Percentiles rank a stretch among this genome's conserved stretches.
These are phyloP conservation scores for Quercus glauca DNA, from an alignment of 306 rosid genomes.

Conservation along the genomic window DNA sequence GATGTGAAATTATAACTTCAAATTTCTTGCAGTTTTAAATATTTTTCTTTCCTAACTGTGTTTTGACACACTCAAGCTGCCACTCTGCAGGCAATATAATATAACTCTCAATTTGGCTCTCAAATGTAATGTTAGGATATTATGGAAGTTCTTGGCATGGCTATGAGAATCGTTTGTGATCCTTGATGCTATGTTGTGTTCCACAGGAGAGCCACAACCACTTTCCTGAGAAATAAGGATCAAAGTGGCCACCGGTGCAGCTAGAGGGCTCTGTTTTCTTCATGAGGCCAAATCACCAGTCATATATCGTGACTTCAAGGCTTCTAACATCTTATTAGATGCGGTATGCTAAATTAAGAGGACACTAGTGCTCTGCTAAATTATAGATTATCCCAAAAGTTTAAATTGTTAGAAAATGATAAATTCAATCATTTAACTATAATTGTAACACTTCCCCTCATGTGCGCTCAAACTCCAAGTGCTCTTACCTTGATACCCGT, in stretches of 20 bases:
- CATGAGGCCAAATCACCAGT: slow-evolving; percentile 89
- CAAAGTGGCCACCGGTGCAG: slow-evolving; percentile 93
- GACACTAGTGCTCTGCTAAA: not conserved
- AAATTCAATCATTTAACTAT: too few species aligned
- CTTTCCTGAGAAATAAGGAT: slow-evolving; percentile 80
- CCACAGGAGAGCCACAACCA: slow-evolving; percentile 85
- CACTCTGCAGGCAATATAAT: too few species aligned
- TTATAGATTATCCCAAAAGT: too few species aligned
- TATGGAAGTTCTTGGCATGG: slow-evolving; percentile 1
- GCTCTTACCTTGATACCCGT: too few species aligned
- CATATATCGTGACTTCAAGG: slow-evolving; percentile 95
- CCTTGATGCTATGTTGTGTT: slow-evolving; percentile 10
- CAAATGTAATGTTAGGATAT: not conserved
- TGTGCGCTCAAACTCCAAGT: too few species aligned
- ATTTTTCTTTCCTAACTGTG: not conserved
- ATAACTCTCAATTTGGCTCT: not conserved
- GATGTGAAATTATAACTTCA: not conserved
- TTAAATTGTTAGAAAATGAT: too few species aligned
- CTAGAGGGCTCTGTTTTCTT: slow-evolving; percentile 90
- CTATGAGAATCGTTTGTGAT: slow-evolving; percentile 1
- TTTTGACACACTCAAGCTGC: too few species aligned
- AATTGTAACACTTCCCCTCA: too few species aligned
- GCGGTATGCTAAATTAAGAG: slow-evolving; percentile 47
- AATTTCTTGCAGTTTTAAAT: not conserved
- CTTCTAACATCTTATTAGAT: slow-evolving; percentile 87